Base-by-base conservation (phyloP, 2,329 filamentous ascomycete species). In the Colletotrichum musicola region DNA sequence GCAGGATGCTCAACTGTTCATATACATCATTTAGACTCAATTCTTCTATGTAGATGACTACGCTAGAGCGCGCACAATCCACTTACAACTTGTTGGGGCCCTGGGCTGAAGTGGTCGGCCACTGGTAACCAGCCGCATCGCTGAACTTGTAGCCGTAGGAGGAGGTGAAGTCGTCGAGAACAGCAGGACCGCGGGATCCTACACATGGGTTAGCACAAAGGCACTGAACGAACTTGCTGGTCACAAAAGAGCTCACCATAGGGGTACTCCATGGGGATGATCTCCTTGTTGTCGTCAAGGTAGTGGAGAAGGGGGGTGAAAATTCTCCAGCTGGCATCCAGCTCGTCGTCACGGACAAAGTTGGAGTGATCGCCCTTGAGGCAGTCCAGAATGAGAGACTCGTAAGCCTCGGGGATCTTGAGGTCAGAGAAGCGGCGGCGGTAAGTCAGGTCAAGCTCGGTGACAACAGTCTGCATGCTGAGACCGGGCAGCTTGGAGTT, bases 361-460 rank as follows among this genome's bases (percentile, higher is more conserved):
- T 99, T 99, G 82, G 95, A 98, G 88, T 99, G 96, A 79, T 99
- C 96, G 71, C 96, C 96, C 90, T 99, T 99, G 76, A 99, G 87
- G 74, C 95, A 96, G 81, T 99, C 96, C 66, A 99, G 88, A 74
- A 99, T 98, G 74, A 99, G 87, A 64, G 95, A 98, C 83, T 99
- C 96, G 83, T 99, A 99, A 6, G 96, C 96, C 88, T 99, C 96
- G 64, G 96, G 96, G 73, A 99, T 99, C 89, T 99, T 99, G 67
- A 99, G 89, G 82, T 99, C 96, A 18, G 96, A 98, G 90, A 99
- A 99, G 74, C 97, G 93, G 81, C 96, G 92, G 79, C 97, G 91
- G 87, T 99, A 99, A 72, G 97, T 99, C 74, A 99, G 89, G 79
- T 99, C 96, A 69, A 99, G 92, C 85, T 99, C 96, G 69, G 96